Conservation (phyloP, 1,284 basidiomycete species). For the Cryptococcus sp. region DNA sequence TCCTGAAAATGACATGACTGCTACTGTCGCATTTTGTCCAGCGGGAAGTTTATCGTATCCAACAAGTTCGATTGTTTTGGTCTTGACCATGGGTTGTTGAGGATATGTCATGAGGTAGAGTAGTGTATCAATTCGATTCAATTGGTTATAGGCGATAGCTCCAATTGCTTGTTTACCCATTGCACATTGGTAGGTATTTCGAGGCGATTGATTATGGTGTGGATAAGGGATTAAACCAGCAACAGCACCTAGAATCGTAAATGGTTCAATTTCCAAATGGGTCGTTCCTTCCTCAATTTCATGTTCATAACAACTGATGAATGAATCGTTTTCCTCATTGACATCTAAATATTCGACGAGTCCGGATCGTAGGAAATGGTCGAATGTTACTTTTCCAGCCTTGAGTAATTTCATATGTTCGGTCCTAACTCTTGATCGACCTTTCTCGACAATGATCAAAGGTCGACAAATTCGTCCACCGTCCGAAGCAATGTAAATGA, state of each 20-base stretch:
- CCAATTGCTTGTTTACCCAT: conserved; percentile 99
- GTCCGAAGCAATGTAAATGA: conserved; percentile 95
- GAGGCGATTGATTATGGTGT: conserved; percentile 98
- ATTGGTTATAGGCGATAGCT: conserved; percentile 97
- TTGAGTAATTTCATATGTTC: conserved; percentile 84
- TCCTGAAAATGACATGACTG: conserved; percentile 98
- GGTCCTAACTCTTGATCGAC: conserved; percentile 68
- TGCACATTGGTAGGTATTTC: conserved; percentile 98
- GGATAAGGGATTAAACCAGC: conserved; percentile 98
- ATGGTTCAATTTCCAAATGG: conserved; percentile 98
- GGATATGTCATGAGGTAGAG: conserved; percentile 98
- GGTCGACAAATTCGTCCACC: conserved; percentile 98
- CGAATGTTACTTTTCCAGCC: conserved; percentile 73
- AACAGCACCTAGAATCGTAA: conserved; percentile 94
- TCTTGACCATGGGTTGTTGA: conserved; percentile 99
- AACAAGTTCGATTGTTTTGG: conserved; percentile 93
- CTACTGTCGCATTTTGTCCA: conserved; percentile 97
- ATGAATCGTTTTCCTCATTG: conserved; percentile 98
- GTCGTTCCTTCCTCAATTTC: conserved; percentile 80
- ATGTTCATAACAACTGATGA: conserved; percentile 90
- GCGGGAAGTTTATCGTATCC: conserved; percentile 96
- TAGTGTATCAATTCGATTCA: conserved; percentile 97
- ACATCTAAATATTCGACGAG: conserved; percentile 99
- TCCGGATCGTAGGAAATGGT: conserved; percentile 91
- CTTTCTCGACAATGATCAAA: conserved; percentile 93